Conservation (phyloP, 2,329 filamentous ascomycete species). For the Ilyonectria robusta region DNA sequence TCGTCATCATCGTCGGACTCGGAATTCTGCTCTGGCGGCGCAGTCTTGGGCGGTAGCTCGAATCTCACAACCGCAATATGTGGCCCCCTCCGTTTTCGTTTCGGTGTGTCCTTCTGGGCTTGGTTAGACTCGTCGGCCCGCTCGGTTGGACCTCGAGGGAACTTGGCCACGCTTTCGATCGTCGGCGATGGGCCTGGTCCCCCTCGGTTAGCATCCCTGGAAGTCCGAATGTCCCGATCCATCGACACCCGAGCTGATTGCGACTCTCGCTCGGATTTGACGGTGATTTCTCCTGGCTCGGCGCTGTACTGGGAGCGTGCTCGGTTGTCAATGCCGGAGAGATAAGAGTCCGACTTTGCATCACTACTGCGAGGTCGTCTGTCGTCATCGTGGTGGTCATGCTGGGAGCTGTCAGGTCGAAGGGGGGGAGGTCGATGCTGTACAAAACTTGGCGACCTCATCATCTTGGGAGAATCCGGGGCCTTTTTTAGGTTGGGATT, state of each 20-base stretch:
- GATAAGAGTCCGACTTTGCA: constrained; percentile 61
- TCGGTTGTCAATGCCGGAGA: constrained; percentile 52
- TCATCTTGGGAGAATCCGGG: constrained; percentile 67
- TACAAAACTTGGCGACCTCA: constrained; percentile 65
- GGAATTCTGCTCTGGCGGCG: constrained; percentile 50
- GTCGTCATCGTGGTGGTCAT: constrained; percentile 57
- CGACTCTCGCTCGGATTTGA: constrained; percentile 58
- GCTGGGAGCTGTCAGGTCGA: constrained; percentile 54
- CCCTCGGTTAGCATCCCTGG: constrained; percentile 37
- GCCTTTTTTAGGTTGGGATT: constrained; percentile 67
- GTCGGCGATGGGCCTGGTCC: constrained; percentile 43
- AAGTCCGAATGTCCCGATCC: constrained; percentile 41
- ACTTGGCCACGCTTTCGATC: constrained; percentile 38
- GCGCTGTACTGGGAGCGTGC: constrained; percentile 59
- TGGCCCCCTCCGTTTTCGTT: constrained; percentile 48
- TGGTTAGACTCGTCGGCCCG: constrained; percentile 32
- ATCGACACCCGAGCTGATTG: constrained; percentile 50
- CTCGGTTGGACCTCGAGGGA: constrained; percentile 26
- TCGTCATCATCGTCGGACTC: constrained; percentile 73
- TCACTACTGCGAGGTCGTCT: constrained; percentile 68
- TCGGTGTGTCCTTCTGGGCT: constrained; percentile 33
- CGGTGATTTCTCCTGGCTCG: constrained; percentile 63
- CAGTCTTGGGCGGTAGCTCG: constrained; percentile 56
- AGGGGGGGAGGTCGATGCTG: constrained; percentile 56
- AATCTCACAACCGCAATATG: constrained; percentile 55